Base-by-base conservation (phyloP, 2,329 filamentous ascomycete species). In the Corinectria fuckeliana region DNA sequence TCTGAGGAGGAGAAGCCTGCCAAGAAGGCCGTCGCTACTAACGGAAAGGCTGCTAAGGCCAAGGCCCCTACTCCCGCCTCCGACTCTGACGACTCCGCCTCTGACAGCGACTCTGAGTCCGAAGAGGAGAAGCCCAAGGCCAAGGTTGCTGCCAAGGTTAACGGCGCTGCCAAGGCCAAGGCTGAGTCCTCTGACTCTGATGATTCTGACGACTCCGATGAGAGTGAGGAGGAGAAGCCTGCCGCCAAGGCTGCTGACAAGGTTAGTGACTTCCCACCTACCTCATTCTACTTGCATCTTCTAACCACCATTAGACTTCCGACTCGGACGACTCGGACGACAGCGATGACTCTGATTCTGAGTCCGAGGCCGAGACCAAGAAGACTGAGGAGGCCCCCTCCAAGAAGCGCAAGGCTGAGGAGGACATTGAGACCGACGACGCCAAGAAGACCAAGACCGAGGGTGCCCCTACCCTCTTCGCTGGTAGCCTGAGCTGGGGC, bases 401-500 rank as follows among this genome's bases (percentile, higher is more conserved):
- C 63, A 81, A 82, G 75, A 78, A 82, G 76, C 78, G 76, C 67
- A 78, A 82, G 77, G 77, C 76, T 56, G 81, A 83, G 66, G 80
- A 83, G 44, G 75, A 78, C 54, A 80, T 81, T 57, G 76, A 79
- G 28, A 57, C 64, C 52, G 77, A 84, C 32, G 78, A 80, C 14
- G 74, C 83, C 61, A 92, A 91, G 85, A 91, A 91, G 83, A 78
- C 80, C 74, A 91, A 90, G 84, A 84, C 82, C 32, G 85, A 88
- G 56, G 77, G 61, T 36, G 63, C 75, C 32, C 70, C 72, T 34
- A 96, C 93, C 71, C 88, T 97, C 53, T 97, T 96, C 77, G 88
- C 93, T 66, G 93, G 93, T 69, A 94, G 92, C 82, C 83, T 97
- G 65, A 92, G 91, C 78, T 97, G 93, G 93, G 91, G 89, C 74